Percentiles rank a stretch among this genome's conserved stretches.
Conservation (phyloP, 371 early-diverging fungal genomes). For the Entomophthora muscae region DNA sequence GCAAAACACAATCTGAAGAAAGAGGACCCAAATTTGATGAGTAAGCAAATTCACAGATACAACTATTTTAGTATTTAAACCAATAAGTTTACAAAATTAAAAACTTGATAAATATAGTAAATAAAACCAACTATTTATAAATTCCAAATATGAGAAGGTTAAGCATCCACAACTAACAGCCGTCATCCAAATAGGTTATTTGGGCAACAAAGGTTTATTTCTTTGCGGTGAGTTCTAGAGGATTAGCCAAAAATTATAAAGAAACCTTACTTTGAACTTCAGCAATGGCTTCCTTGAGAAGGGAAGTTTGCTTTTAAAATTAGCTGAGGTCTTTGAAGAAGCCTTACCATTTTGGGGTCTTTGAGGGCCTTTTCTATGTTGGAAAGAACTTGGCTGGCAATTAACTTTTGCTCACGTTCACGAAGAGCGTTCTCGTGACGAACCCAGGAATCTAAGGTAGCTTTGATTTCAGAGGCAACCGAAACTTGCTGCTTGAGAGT, state of each 20-base stretch:
- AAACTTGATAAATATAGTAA: too few relatives aligned
- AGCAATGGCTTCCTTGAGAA: slow-evolving; percentile 1
- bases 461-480: slow-evolving; percentile 67
- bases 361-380: slow-evolving; percentile 60
- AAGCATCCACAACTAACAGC: too few relatives aligned
- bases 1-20: too few relatives aligned
- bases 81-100: too few relatives aligned
- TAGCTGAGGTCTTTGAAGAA: background rate
- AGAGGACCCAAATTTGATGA: too few relatives aligned
- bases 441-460: slow-evolving; percentile 86
- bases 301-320: background rate
- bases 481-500: slow-evolving; percentile 82
- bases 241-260: background rate
- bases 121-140: too few relatives aligned
- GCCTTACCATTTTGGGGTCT: slow-evolving; percentile 45
- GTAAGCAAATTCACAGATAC: too few relatives aligned
- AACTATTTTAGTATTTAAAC: too few relatives aligned
- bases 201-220: too few relatives aligned
- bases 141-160: too few relatives aligned
- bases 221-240: background rate
- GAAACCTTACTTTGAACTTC: background rate
- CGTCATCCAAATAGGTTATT: too few relatives aligned
- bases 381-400: slow-evolving; percentile 71
- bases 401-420: slow-evolving; percentile 80
- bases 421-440: slow-evolving; percentile 86